Base-by-base conservation (phyloP, 495 filamentous ascomycete species). In the Sphaerosporella brunnea region DNA sequence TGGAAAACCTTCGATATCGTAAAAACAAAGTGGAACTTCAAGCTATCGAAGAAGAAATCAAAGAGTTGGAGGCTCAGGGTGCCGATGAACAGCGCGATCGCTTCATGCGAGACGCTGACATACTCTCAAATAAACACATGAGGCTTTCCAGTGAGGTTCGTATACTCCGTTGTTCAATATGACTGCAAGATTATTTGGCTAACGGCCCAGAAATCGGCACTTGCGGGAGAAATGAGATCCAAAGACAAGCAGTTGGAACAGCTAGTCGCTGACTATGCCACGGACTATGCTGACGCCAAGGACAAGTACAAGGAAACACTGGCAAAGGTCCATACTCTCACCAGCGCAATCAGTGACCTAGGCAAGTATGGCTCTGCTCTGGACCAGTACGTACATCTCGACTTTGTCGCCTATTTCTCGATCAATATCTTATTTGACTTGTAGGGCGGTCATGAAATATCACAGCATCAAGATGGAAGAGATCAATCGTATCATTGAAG, bases 391-490 rank as follows among this genome's bases (percentile, higher is more conserved):
- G 65, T 23, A 35, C 19, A 37, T n/a, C n/a, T n/a, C n/a, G n/a
- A n/a, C n/a, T n/a, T n/a, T n/a, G n/a, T n/a, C n/a, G n/a, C n/a
- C n/a, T n/a, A n/a, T n/a, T n/a, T n/a, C n/a, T n/a, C n/a, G n/a
- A n/a, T n/a, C n/a, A n/a, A n/a, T n/a, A n/a, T n/a, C n/a, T n/a
- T n/a, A n/a, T n/a, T n/a, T n/a, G n/a, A n/a, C n/a, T n/a, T n/a
- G n/a, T n/a, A 68, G 65, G 52, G 90, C 92, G 46, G 90, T 99
- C 63, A 95, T 99, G 86, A 79, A 77, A 53, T 96, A 85, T 59
- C 90, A 99, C 64, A 72, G 75, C 18, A 64, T 92, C 47, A 99
- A 96, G 68, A 99, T 99, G 90, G 86, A 88, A 60, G 88, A 96
- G 58, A 93, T 99, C 64, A 99, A 99, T 61, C 73, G 78, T 43